Conservation (phyloP, 148 eudicot genomes). For the Diospyros kaki region DNA sequence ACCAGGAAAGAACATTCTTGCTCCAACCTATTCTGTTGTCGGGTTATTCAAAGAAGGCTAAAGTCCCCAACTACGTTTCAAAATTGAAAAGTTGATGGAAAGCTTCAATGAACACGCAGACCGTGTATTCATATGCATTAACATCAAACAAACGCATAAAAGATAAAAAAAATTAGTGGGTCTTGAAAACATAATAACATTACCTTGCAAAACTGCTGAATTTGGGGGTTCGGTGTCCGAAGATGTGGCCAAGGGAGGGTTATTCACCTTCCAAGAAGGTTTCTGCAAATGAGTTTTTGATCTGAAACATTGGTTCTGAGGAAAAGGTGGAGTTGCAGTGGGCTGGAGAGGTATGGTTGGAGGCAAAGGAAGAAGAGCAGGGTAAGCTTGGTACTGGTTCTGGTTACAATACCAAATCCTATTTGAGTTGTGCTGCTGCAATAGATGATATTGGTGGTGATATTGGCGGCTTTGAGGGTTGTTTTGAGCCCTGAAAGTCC, state of each 20-base stretch:
- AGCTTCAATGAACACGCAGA: background rate
- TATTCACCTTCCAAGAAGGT: conserved; percentile 29
- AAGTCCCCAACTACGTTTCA: too few relatives aligned
- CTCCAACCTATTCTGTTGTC: background rate
- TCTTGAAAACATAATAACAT: background rate
- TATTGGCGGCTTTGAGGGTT: conserved; percentile 16
- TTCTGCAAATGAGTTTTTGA: conserved; percentile 48
- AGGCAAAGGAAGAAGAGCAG: conserved; percentile 79
- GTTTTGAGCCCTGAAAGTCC: conserved; percentile 24
- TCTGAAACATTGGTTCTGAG: conserved; percentile 44
- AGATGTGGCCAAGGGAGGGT: conserved; percentile 34
- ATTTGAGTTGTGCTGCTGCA: conserved; percentile 32
- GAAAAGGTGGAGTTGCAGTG: conserved; percentile 25
- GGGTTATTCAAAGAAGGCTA: background rate
- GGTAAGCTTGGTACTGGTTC: conserved; percentile 39
- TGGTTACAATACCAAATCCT: conserved; percentile 41
- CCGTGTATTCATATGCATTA: background rate
- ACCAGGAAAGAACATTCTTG: background rate
- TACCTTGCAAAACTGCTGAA: conserved; percentile 44
- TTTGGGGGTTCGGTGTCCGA: conserved; percentile 28
- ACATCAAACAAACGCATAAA: background rate
- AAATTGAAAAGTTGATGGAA: background rate
- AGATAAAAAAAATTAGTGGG: background rate
- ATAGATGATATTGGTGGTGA: conserved; percentile 20
- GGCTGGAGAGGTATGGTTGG: conserved; percentile 46